phyloP scores from a whole-genome alignment of 1,284 basidiomycete genomes.

The Tilletia setariae region DNA sequence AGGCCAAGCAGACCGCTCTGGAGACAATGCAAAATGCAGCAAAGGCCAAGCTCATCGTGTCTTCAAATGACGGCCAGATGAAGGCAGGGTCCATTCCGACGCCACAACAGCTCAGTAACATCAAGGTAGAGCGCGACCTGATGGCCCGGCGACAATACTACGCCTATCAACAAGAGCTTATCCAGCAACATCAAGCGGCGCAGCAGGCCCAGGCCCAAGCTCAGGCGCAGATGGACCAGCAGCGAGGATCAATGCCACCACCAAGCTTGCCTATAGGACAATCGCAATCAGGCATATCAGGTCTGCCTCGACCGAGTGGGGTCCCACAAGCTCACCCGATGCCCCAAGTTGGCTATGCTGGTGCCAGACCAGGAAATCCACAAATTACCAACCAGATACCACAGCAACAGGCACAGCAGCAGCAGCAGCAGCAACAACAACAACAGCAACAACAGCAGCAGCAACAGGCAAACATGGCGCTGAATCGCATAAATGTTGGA shows the following conservation, averaged over 20 bases:
- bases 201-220: constrained; percentile 26
- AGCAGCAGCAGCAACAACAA: constrained; percentile 29
- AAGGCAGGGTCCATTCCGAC: constrained; percentile 47
- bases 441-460: constrained; percentile 32
- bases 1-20: constrained; percentile 26
- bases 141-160: constrained; percentile 27
- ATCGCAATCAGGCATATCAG: not conserved
- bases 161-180: constrained; percentile 26
- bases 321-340: not conserved
- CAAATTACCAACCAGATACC: not conserved
- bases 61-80: constrained; percentile 47
- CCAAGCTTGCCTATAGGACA: not conserved
- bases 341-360: constrained; percentile 1
- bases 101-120: constrained; percentile 45
- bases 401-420: constrained; percentile 19
- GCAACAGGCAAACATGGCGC: constrained; percentile 18
- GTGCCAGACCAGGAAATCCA: not conserved
- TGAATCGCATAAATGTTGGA: not conserved
- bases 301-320: not conserved
- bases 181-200: constrained; percentile 27
- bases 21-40: not conserved
- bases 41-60: constrained; percentile 40
- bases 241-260: not conserved
- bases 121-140: constrained; percentile 50
- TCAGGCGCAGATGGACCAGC: constrained; percentile 23